Evolutionary conservation across 2,329 filamentous ascomycete genomes (phyloP), one percentile per base, ranked within the genome.

Genomic region (Fonsecaea pedrosoi): DNA sequence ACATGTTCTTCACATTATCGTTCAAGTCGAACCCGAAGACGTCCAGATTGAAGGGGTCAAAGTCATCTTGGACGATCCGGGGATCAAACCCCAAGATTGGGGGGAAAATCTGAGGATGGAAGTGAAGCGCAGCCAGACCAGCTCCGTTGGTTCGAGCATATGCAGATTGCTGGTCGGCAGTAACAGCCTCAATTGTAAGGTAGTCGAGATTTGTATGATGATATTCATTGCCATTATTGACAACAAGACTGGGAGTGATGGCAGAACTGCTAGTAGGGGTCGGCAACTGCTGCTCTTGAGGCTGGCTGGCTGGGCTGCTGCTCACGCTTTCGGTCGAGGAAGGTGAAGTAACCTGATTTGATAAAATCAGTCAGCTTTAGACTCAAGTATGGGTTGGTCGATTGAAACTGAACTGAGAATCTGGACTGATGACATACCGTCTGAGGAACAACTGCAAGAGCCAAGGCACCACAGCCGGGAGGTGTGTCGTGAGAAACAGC

Each of bases 11-110:
- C 38, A 42, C 38, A 25, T 15, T 15, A 15, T 15, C 10, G 38
- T 15, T 42, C 1, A 12, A n/a, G 18, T 45, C 15, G 6, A 21
- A 45, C 40, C 10, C 57, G 37, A 58, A 62, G 8, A 67, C 30
- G 25, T 69, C 71, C 13, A 77, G 68, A 42, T 75, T 68, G 56
- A 74, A 77, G 9, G 66, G 67, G 59, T 77, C 69, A 53, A 76
- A 77, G 25, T 71, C 62, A 57, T 71, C 68, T 38, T 73, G 73
- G 62, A 73, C 63, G 61, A 68, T 55, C n/a, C 69, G 70, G 15
- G 75, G 75, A 50, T 75, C 73, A 55, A 73, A 76, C 21, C 62
- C 67, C 18, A 70, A 57, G 38, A 72, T 55, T 4, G 69, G 68
- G n/a, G 50, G 58, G 4, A 61, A 59, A 42, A 70, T 55, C 1